Conservation (phyloP, 2,329 filamentous ascomycete genomes). For the Cladosporium sp. region DNA sequence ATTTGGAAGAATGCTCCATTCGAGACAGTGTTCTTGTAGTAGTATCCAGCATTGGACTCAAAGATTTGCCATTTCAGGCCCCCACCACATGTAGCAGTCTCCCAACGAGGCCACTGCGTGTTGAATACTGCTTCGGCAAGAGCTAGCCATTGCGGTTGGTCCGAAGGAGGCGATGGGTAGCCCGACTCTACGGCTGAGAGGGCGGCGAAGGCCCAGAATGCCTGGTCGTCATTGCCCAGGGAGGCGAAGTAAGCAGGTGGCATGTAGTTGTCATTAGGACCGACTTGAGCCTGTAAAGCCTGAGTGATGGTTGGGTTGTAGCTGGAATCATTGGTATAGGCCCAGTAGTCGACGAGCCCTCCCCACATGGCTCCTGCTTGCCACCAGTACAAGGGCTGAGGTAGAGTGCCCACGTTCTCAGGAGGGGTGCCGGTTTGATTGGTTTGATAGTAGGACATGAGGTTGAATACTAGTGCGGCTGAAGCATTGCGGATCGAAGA, state of each 20-base stretch:
- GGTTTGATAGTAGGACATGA: slow-evolving; percentile 39
- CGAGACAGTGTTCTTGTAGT: slow-evolving; percentile 60
- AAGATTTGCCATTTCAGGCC: slow-evolving; percentile 87
- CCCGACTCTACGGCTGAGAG: slow-evolving; percentile 76
- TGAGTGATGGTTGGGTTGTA: slow-evolving; percentile 45
- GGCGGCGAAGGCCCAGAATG: slow-evolving; percentile 82
- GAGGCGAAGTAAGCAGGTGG: slow-evolving; percentile 38
- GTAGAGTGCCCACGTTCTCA: slow-evolving; percentile 41
- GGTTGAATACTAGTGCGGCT: slow-evolving; percentile 33
- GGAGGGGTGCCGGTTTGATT: slow-evolving; percentile 34
- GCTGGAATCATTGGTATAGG: slow-evolving; percentile 47
- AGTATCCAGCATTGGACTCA: slow-evolving; percentile 68
- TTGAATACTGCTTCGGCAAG: slow-evolving; percentile 79
- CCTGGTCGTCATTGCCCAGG: slow-evolving; percentile 59
- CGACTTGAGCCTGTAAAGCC: slow-evolving; percentile 45
- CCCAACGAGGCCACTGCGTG: slow-evolving; percentile 71
- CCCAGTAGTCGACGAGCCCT: slow-evolving; percentile 45
- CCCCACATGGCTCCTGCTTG: slow-evolving; percentile 43
- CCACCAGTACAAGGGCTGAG: slow-evolving; percentile 51
- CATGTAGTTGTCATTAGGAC: slow-evolving; percentile 46
- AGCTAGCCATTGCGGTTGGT: slow-evolving; percentile 67
- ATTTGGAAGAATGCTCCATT: slow-evolving; percentile 61
- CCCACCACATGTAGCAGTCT: slow-evolving; percentile 65
- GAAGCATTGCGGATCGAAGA: slow-evolving; percentile 38
- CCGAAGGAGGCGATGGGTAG: slow-evolving; percentile 63